Conservation (phyloP, 805 yeast genomes). For the Candida pseudoglaebosa region DNA sequence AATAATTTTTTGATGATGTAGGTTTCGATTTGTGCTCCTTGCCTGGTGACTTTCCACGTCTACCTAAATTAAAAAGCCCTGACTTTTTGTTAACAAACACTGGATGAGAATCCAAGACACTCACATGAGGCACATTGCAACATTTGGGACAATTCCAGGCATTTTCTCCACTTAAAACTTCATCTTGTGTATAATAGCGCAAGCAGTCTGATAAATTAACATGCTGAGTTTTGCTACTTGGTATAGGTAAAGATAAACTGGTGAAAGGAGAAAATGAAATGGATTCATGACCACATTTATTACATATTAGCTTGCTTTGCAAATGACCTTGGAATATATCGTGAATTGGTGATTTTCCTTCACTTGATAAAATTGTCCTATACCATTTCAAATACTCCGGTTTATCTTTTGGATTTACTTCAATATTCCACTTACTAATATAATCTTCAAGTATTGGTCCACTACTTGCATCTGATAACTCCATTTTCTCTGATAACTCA, state of each 20-base stretch:
- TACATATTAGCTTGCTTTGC: slow-evolving; percentile 60
- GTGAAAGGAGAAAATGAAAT: slow-evolving; percentile 60
- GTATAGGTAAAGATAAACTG: slow-evolving; percentile 61
- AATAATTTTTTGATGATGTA: slow-evolving; percentile 3
- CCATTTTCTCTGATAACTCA: slow-evolving; percentile 43
- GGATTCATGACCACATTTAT: slow-evolving; percentile 59
- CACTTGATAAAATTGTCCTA: slow-evolving; percentile 43
- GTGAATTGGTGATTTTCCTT: slow-evolving; percentile 66
- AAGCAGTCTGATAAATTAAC: slow-evolving; percentile 61
- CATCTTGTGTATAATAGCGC: slow-evolving; percentile 57
- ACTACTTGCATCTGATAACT: slow-evolving; percentile 19
- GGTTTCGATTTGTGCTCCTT: slow-evolving; percentile 15
- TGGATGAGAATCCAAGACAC: slow-evolving; percentile 29
- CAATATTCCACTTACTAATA: slow-evolving; percentile 28
- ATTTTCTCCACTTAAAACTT: slow-evolving; percentile 65
- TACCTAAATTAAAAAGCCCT: slow-evolving; percentile 32
- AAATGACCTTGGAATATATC: slow-evolving; percentile 70
- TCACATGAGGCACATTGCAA: slow-evolving; percentile 16
- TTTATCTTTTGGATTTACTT: slow-evolving; percentile 27
- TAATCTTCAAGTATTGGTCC: slow-evolving; percentile 17
- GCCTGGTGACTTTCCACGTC: slow-evolving; percentile 32
- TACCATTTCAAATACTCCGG: slow-evolving; percentile 64
- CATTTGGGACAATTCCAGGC: slow-evolving; percentile 86
- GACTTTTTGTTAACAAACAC: slow-evolving; percentile 33
- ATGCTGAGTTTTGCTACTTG: slow-evolving; percentile 27